Conservation (phyloP, 1,284 basidiomycete species). For the Irpex rosettiformis region DNA sequence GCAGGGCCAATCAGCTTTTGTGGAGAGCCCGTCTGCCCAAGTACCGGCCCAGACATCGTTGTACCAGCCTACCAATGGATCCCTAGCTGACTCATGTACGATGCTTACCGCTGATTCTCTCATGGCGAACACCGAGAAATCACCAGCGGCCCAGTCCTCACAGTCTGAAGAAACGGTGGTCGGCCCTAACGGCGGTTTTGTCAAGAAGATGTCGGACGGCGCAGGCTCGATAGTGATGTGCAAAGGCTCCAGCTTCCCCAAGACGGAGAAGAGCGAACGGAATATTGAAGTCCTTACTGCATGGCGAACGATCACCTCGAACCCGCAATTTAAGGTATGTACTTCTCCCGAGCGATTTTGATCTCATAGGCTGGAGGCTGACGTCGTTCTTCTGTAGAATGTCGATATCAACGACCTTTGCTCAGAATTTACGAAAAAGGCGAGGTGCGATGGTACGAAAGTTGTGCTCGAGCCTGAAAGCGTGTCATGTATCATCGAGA, state of each 20-base stretch:
- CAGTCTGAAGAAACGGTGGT: slow-evolving; percentile 4
- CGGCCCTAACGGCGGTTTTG: slow-evolving; percentile 12
- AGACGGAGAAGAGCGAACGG: slow-evolving; percentile 61
- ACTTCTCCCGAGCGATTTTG: not conserved
- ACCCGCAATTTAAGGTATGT: slow-evolving; percentile 62
- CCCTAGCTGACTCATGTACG: slow-evolving; percentile 16
- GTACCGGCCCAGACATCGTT: slow-evolving; percentile 1
- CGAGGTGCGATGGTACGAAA: slow-evolving; percentile 76
- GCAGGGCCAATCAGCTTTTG: slow-evolving; percentile 49
- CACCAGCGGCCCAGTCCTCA: slow-evolving; percentile 2
- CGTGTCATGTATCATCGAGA: slow-evolving; percentile 61
- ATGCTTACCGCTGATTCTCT: slow-evolving; percentile 24
- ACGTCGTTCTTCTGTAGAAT: slow-evolving; percentile 41
- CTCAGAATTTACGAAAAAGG: slow-evolving; percentile 72
- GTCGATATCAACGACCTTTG: slow-evolving; percentile 75
- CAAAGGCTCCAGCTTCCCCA: slow-evolving; percentile 59
- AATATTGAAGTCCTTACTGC: slow-evolving; percentile 75
- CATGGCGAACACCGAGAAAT: slow-evolving; percentile 18
- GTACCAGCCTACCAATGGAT: slow-evolving; percentile 19
- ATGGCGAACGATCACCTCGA: slow-evolving; percentile 69
- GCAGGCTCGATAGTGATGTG: slow-evolving; percentile 53
- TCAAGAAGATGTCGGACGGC: slow-evolving; percentile 25
- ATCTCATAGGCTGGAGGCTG: slow-evolving; percentile 9
- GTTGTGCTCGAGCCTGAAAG: slow-evolving; percentile 72
- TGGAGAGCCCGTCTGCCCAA: slow-evolving; percentile 21